Evolutionary conservation across 208 protist genomes (phyloP).

Genomic region (Leishmania mexicana): DNA sequence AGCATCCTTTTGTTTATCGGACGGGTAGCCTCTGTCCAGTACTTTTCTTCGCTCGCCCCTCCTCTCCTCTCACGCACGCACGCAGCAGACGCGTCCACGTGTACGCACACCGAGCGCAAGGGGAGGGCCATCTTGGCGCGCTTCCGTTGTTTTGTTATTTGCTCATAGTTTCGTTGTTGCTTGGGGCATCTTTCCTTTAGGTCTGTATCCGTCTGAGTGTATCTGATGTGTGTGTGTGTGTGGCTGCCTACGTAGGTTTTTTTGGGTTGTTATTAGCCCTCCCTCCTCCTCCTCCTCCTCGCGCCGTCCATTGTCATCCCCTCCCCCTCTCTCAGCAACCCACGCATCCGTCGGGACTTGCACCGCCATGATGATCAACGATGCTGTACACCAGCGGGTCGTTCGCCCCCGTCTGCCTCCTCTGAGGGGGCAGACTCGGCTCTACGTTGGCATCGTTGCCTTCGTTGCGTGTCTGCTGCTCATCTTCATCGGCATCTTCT

Average conservation of each 20-base stretch:
- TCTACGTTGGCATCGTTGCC: neutral
- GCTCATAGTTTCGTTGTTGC: neutral
- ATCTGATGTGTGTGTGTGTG: too few relatives aligned
- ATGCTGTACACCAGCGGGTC: neutral
- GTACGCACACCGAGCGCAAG: neutral
- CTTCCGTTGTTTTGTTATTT: neutral
- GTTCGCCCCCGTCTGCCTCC: neutral
- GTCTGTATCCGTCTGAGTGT: neutral
- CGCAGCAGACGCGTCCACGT: neutral
- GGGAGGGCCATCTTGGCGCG: neutral
- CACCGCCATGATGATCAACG: neutral
- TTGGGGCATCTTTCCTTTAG: neutral
- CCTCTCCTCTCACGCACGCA: neutral
- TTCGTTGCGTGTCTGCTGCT: conserved; percentile 17
- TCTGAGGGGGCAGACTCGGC: neutral
- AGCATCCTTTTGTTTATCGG: too few relatives aligned
- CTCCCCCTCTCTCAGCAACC: neutral
- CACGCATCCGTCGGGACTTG: neutral
- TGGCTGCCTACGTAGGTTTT: neutral
- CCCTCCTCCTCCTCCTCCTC: neutral
- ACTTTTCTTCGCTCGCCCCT: neutral
- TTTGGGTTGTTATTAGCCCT: neutral
- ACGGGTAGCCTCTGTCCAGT: neutral
- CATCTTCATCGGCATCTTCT: conserved; percentile 36
- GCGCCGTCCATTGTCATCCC: conserved; percentile 16